Percentiles rank a stretch among this genome's conserved stretches.
Conservation (phyloP, 257 asterid species). For the Nicotiana obtusifolia region DNA sequence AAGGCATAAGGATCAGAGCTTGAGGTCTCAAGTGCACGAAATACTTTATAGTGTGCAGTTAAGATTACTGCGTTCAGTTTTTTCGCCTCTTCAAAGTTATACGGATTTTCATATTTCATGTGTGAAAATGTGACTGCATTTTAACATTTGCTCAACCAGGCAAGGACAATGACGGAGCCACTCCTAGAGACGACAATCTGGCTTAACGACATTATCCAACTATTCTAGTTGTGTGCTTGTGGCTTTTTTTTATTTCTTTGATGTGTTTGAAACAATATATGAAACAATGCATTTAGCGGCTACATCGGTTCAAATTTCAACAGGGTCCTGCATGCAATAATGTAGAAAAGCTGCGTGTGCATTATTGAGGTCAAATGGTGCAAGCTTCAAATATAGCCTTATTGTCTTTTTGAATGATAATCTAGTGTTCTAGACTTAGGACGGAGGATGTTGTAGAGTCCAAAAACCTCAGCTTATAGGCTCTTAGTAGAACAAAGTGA, state of each 20-base stretch:
- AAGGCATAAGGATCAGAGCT: slow-evolving; percentile 53
- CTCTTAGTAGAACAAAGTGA: not conserved
- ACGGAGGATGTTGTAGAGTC: not conserved
- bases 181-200: not conserved
- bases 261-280: not conserved
- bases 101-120: not conserved
- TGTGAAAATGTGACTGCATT: not conserved
- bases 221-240: not conserved
- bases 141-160: slow-evolving; percentile 6
- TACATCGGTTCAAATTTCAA: not conserved
- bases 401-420: not conserved
- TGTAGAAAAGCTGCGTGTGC: not conserved
- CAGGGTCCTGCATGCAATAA: not conserved
- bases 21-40: slow-evolving; percentile 2
- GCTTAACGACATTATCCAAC: not conserved
- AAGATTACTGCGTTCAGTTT: not conserved
- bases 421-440: not conserved
- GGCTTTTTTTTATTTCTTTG: not conserved
- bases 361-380: not conserved
- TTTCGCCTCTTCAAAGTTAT: not conserved
- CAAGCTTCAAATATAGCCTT: not conserved
- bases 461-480: not conserved
- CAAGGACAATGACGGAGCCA: not conserved
- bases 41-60: not conserved
- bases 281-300: not conserved